These are phyloP conservation scores for Lanmaoa pseudosensibilis DNA, from an alignment of 768 basidiomycete genomes.

Conservation along the genomic window DNA sequence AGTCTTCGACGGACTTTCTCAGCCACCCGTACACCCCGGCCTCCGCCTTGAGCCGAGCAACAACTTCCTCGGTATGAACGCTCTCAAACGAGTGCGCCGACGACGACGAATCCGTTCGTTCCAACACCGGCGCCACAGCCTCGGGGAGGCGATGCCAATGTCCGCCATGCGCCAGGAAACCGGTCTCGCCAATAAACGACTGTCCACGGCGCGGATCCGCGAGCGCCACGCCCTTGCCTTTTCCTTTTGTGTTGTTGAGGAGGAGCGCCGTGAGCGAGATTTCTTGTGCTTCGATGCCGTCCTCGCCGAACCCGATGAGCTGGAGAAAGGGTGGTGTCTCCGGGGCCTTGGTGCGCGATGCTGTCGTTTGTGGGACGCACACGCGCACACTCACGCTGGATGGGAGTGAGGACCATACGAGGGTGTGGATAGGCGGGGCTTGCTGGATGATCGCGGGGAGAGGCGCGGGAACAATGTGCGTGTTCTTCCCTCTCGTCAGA, in stretches of 20 bases:
- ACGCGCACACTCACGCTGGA: slow-evolving; percentile 54
- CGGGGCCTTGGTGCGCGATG: neutral
- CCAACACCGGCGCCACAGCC: slow-evolving; percentile 34
- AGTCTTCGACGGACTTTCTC: slow-evolving; percentile 70
- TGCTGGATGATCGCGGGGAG: slow-evolving; percentile 52
- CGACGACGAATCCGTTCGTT: slow-evolving; percentile 44
- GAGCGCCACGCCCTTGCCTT: slow-evolving; percentile 41
- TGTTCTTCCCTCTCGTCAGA: slow-evolving; percentile 67
- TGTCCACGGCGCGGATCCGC: slow-evolving; percentile 52
- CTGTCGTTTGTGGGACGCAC: slow-evolving; percentile 34
- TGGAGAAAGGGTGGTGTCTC: slow-evolving; percentile 54
- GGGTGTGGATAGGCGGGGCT: slow-evolving; percentile 50
- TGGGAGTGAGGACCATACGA: slow-evolving; percentile 62
- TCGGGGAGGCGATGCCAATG: slow-evolving; percentile 42
- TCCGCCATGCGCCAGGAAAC: slow-evolving; percentile 46
- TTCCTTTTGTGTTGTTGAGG: slow-evolving; percentile 30
- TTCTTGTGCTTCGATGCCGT: slow-evolving; percentile 77
- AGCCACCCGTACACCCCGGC: slow-evolving; percentile 81
- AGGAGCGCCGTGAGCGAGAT: slow-evolving; percentile 54
- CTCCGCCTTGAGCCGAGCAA: slow-evolving; percentile 46
- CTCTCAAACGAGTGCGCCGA: slow-evolving; percentile 51
- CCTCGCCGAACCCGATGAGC: slow-evolving; percentile 64
- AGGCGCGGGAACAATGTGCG: slow-evolving; percentile 68
- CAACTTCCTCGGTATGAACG: slow-evolving; percentile 52
- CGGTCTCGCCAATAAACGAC: slow-evolving; percentile 63